A percentile compares a stretch with the other conserved stretches of the same genome.
phyloP scores from a whole-genome alignment of 116 monocot genomes.

The Cymodocea nodosa region DNA sequence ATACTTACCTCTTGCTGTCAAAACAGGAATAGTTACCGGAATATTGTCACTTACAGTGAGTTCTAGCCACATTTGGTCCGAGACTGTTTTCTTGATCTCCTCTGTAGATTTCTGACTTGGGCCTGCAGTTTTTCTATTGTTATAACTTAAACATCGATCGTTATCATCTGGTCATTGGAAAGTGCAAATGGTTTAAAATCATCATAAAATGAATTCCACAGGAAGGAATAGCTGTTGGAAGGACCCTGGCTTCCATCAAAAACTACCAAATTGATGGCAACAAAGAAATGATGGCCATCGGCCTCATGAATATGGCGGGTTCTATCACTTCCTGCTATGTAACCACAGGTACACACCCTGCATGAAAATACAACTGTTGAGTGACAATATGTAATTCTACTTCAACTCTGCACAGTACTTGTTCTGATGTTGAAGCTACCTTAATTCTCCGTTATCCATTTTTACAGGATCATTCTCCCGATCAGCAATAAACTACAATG shows the following conservation, averaged over 20 bases:
- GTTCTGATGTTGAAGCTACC: no score
- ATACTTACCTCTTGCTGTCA: conserved; percentile 49
- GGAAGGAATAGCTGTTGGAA: conserved; percentile 96
- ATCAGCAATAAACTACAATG: conserved; percentile 89
- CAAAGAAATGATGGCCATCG: conserved; percentile 98
- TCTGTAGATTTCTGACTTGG: no score
- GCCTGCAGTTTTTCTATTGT: no score
- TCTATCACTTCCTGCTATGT: conserved; percentile 89
- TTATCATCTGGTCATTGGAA: no score
- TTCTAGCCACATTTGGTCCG: background rate
- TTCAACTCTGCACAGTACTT: no score
- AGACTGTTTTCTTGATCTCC: no score
- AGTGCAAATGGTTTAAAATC: no score
- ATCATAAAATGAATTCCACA: conserved; percentile 8
- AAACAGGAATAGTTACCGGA: conserved; percentile 70
- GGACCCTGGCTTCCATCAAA: conserved; percentile 89
- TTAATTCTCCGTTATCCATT: no score
- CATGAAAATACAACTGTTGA: background rate
- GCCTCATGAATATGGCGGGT: conserved; percentile 87
- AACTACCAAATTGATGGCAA: conserved; percentile 97
- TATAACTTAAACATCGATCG: no score
- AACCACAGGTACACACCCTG: conserved; percentile 57
- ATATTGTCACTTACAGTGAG: conserved; percentile 86
- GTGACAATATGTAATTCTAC: no score
- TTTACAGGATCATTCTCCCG: conserved; percentile 71